Evolutionary conservation across 2,329 filamentous ascomycete genomes (phyloP), one percentile per base, ranked within the genome.

Genomic region (Botrytis aclada): DNA sequence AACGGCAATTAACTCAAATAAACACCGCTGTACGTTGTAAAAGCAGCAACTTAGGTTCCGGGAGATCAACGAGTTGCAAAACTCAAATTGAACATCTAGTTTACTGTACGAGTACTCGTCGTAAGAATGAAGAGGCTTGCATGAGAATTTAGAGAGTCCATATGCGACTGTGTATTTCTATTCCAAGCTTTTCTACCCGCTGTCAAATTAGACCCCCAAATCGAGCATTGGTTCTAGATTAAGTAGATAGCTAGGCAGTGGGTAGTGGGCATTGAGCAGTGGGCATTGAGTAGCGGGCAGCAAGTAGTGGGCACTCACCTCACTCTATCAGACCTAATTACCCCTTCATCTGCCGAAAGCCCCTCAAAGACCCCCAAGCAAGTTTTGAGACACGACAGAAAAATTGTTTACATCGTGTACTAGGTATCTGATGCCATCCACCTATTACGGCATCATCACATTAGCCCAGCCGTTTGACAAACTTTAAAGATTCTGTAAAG

Each of bases 331-430:
- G 62, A n/a, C 29, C 63, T 65, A 65, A 51, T 29, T 29, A n/a
- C 64, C 34, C 64, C 45, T 67, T 67, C 64, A 67, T 67, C 45
- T 67, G 64, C 45, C 64, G 64, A 67, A 47, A 47, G 16, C 64
- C 45, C 64, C 45, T 67, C 64, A 54, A 32, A 29, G 51, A 56
- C 51, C 51, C 51, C n/a, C n/a, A 56, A 29, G n/a, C 51, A 56
- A 54, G 34, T 39, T 67, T 4, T 12, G 20, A 67, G 25, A 54
- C 45, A 67, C 45, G n/a, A 51, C 45, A 54, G 45, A 39, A 54
- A 14, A 47, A 20, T 32, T 43, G 14, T 29, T 39, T 1, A 37
- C 2, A 20, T 66, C n/a, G 32, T 51, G 25, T n/a, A 29, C 16
- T 29, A 32, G n/a, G n/a, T 18, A 39, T 62, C 60, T 41, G 14